Evolutionary conservation across 345 rosid species (phyloP), one percentile per base, ranked within the genome.

Genomic region (Lepidium aucheri): DNA sequence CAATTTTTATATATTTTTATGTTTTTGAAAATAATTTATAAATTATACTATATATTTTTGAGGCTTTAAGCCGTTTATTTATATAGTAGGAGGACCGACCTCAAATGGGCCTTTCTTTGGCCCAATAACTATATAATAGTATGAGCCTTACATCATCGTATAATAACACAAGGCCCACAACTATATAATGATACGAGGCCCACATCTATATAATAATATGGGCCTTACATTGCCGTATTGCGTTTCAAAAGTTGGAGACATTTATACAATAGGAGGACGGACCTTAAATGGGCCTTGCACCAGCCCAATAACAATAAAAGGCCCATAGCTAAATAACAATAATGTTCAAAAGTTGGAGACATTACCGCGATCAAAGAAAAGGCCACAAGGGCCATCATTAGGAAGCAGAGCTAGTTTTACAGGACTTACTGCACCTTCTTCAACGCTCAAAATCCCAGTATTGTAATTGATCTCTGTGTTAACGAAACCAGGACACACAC

Each of bases 401-500:
- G 82, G 80, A 34, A 74, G 14, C 60, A 85, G 67, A 20, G 80
- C 85, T 11, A 85, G 58, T 54, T 42, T 69, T 35, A 77, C 75
- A 1, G 75, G 76, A 58, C 66, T 67, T 18, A 63, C 75, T 14
- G 82, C 84, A n/a, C 87, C 85, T 76, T 85, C 75, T 44, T 82
- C 78, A 6, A 65, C 74, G 1, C 68, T 49, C 39, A 76, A 57
- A 4, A 17, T 8, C 17, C 84, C 90, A 3, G 66, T 67, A 52
- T 73, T 69, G 59, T 36, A 60, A 58, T 34, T 85, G 4, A 72
- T 26, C 15, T 85, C 83, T 1, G 84, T 81, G 24, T 76, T 81
- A 11, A 81, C 85, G 60, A 12, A 79, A 62, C 86, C 87, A 17
- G 87, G 87, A 63, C 85, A 85, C 18, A 79, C 83, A 42, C 79